Percentiles rank a stretch among this genome's conserved stretches.
These are phyloP conservation scores for Petrea volubilis DNA, from an alignment of 257 asterid genomes.

Conservation along the genomic window DNA sequence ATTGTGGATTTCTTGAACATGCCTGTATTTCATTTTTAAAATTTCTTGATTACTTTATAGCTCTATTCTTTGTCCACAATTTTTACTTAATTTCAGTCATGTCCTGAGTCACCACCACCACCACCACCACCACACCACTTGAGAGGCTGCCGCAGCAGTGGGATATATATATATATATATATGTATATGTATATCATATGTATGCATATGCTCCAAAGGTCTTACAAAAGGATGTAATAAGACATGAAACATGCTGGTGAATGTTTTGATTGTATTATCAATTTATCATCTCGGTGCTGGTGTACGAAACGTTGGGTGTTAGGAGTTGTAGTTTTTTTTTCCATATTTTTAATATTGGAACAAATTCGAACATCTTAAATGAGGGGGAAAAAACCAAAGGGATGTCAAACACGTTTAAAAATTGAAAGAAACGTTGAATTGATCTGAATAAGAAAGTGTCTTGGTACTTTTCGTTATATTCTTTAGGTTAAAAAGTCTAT, in stretches of 20 bases:
- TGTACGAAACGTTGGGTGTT: too few species aligned
- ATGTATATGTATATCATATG: background rate
- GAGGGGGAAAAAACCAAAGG: too few species aligned
- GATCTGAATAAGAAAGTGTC: too few species aligned
- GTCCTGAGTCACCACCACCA: too few species aligned
- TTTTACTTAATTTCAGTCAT: too few species aligned
- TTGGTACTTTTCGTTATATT: too few species aligned
- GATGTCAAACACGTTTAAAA: too few species aligned
- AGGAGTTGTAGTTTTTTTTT: too few species aligned
- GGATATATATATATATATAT: background rate
- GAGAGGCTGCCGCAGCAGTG: background rate
- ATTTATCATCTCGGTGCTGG: background rate
- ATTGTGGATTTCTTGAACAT: background rate
- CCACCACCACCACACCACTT: background rate
- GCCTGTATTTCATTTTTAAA: background rate
- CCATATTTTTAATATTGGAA: too few species aligned
- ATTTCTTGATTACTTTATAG: background rate
- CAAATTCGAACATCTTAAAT: too few species aligned
- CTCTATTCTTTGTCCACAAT: background rate
- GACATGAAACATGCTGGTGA: background rate
- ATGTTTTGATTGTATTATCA: background rate
- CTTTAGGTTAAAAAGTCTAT: too few species aligned
- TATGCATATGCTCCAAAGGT: constrained; percentile 2
- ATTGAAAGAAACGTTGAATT: too few species aligned
- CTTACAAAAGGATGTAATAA: constrained; percentile 2